phyloP scores from a whole-genome alignment of 1,139 yeast genomes.

The Pichia sp. region DNA sequence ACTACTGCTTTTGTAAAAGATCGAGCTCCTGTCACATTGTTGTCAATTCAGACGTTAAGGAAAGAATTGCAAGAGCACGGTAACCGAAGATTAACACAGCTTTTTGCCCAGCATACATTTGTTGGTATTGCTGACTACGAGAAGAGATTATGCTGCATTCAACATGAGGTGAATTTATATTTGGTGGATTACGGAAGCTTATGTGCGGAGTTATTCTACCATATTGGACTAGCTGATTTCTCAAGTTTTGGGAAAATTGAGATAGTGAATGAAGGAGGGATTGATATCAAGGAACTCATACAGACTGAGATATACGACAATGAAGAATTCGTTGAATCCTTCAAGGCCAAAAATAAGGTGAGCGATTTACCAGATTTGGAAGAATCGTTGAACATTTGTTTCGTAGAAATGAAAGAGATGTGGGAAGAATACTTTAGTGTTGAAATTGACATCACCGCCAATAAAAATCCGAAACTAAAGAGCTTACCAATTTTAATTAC shows the following conservation, averaged over 20 bases:
- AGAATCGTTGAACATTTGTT: slow-evolving; percentile 26
- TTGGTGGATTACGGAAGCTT: slow-evolving; percentile 76
- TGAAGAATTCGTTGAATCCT: slow-evolving; percentile 10
- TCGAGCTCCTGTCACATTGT: slow-evolving; percentile 37
- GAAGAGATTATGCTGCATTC: slow-evolving; percentile 71
- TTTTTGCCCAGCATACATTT: slow-evolving; percentile 64
- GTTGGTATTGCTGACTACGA: slow-evolving; percentile 77
- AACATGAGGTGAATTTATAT: slow-evolving; percentile 69
- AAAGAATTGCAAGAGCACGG: slow-evolving; percentile 40
- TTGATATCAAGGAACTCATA: slow-evolving; percentile 19
- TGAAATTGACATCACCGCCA: slow-evolving; percentile 27
- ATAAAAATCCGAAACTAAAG: slow-evolving; percentile 30
- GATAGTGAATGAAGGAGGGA: slow-evolving; percentile 31
- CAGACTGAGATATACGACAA: slow-evolving; percentile 18
- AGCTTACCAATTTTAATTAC: slow-evolving; percentile 64
- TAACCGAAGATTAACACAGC: slow-evolving; percentile 51
- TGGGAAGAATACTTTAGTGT: slow-evolving; percentile 70
- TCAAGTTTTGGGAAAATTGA: slow-evolving; percentile 69
- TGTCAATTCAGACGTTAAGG: slow-evolving; percentile 52
- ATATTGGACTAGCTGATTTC: slow-evolving; percentile 69
- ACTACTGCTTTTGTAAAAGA: slow-evolving; percentile 11
- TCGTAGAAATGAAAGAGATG: slow-evolving; percentile 61
- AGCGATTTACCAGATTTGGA: slow-evolving; percentile 16
- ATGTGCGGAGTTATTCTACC: slow-evolving; percentile 68
- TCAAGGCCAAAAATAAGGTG: slow-evolving; percentile 1